A percentile compares a stretch with the other conserved stretches of the same genome.
phyloP scores from a whole-genome alignment of 768 basidiomycete species.

The Boletus vinaceobasis region DNA sequence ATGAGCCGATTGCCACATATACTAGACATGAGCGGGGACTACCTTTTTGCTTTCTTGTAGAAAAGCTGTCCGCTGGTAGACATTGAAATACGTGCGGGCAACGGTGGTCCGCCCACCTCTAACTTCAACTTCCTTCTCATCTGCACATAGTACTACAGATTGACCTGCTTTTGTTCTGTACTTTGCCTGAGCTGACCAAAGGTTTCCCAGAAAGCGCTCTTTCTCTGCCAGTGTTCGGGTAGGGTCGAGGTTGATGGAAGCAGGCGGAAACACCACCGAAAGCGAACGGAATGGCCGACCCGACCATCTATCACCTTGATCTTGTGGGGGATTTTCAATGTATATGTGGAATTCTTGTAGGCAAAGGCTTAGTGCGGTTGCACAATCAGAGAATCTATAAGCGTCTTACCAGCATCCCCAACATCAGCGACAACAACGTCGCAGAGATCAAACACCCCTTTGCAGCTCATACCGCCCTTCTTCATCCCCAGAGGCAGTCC shows the following conservation, averaged over 20 bases:
- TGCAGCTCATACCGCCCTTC: constrained; percentile 79
- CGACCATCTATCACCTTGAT: constrained; percentile 84
- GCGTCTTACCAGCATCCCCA: constrained; percentile 72
- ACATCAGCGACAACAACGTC: constrained; percentile 82
- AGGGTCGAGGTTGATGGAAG: constrained; percentile 63
- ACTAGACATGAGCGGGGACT: constrained; percentile 4
- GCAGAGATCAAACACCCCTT: constrained; percentile 79
- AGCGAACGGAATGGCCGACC: constrained; percentile 81
- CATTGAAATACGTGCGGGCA: constrained; percentile 85
- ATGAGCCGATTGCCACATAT: constrained; percentile 7
- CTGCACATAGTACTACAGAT: constrained; percentile 66
- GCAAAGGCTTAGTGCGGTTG: constrained; percentile 6
- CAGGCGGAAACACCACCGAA: constrained; percentile 74
- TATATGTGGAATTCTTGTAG: constrained; percentile 79
- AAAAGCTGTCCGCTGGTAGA: constrained; percentile 80
- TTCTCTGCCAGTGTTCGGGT: constrained; percentile 64
- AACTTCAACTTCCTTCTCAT: constrained; percentile 74
- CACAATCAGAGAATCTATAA: neutral
- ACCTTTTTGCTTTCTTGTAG: constrained; percentile 81
- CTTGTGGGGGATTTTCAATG: constrained; percentile 77
- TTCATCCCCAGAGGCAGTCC: constrained; percentile 62
- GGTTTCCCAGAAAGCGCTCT: constrained; percentile 78
- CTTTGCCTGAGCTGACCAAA: constrained; percentile 85
- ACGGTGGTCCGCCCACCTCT: constrained; percentile 56
- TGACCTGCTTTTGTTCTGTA: constrained; percentile 71